Evolutionary conservation across 176 grass and related monocot genomes (phyloP), one percentile per base, ranked within the genome.

Genomic region (Cymbopogon citratus): DNA sequence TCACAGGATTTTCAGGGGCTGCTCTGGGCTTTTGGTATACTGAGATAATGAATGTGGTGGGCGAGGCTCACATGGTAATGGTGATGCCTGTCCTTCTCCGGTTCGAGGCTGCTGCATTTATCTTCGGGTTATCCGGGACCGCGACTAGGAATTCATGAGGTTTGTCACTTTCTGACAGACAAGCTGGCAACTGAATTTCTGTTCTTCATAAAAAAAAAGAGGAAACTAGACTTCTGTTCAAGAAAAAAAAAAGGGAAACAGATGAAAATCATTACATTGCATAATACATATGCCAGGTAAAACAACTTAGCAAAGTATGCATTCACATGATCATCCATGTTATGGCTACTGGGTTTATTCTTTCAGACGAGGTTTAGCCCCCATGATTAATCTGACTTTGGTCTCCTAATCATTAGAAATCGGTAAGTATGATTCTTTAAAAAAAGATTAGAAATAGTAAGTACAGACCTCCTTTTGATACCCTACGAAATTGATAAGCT

Each of bases 1-100:
- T 90, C 83, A 90, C 83, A 86, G 36, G 88, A 74, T 79, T 49
- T 49, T 62, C 63, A 63, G 54, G 28, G 38, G 40, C 13, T 27
- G 60, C 60, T 63, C 28, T 36, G 13, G 49, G 18, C 23, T 74
- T 28, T 83, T 84, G 70, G 36, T 21, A 21, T 23, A 57, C 54
- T 41, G 29, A 64, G 12, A 26, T 52, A 77, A 69, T 61, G 72
- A 81, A 81, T 81, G 33, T 24, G 25, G 71, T 77, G 63, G 43
- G 33, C 9, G 19, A 24, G 26, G 66, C 29, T 83, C 88, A 86
- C 88, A 69, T 52, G 84, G 74, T 69, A 74, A 21, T 49, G 40
- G 5, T 83, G 84, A 86, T 27, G 18, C 88, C 34, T 83, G 75
- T 78, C 84, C 68, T 72, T 48, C 60, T 14, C 60, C 12, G 24